phyloP scores from a whole-genome alignment of 2,329 filamentous ascomycete genomes.

The Aspergillus ustus region DNA sequence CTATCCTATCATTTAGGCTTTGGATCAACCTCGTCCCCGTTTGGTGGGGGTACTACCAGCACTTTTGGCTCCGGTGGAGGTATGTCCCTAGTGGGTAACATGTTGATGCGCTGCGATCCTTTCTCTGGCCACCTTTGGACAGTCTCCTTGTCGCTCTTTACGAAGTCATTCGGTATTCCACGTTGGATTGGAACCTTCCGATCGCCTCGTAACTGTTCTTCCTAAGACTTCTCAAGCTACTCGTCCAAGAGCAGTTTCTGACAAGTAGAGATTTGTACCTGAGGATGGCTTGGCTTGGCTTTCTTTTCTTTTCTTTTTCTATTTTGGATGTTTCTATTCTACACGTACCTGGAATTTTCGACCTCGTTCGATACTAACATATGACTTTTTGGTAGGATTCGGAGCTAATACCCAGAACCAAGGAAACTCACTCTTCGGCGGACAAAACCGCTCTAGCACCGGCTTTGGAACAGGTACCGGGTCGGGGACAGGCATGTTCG shows the following conservation, averaged over 20 bases:
- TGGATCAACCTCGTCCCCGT: slow-evolving; percentile 44
- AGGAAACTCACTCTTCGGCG: slow-evolving; percentile 42
- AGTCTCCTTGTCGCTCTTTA: slow-evolving; percentile 10
- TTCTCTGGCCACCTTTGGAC: slow-evolving; percentile 23
- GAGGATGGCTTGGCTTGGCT: slow-evolving; percentile 13
- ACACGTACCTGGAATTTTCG: background rate
- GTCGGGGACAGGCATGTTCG: slow-evolving; percentile 40
- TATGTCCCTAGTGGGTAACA: slow-evolving; percentile 38
- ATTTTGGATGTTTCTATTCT: background rate
- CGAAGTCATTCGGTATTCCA: background rate
- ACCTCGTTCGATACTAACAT: slow-evolving; percentile 21
- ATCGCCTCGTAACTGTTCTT: background rate
- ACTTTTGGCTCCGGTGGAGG: slow-evolving; percentile 49
- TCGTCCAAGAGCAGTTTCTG: background rate
- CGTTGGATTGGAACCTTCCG: background rate
- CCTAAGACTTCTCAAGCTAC: background rate
- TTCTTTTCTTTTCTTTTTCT: slow-evolving; percentile 13
- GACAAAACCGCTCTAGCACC: slow-evolving; percentile 32
- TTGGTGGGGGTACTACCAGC: slow-evolving; percentile 42
- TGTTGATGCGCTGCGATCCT: slow-evolving; percentile 31
- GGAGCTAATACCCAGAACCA: slow-evolving; percentile 40
- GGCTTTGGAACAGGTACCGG: slow-evolving; percentile 40
- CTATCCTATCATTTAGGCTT: slow-evolving; percentile 45
- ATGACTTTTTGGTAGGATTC: slow-evolving; percentile 38
- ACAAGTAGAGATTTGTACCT: slow-evolving; percentile 9